Evolutionary conservation across 257 asterid species (phyloP), one percentile per base, ranked within the genome.

Genomic region (Mentha longifolia): DNA sequence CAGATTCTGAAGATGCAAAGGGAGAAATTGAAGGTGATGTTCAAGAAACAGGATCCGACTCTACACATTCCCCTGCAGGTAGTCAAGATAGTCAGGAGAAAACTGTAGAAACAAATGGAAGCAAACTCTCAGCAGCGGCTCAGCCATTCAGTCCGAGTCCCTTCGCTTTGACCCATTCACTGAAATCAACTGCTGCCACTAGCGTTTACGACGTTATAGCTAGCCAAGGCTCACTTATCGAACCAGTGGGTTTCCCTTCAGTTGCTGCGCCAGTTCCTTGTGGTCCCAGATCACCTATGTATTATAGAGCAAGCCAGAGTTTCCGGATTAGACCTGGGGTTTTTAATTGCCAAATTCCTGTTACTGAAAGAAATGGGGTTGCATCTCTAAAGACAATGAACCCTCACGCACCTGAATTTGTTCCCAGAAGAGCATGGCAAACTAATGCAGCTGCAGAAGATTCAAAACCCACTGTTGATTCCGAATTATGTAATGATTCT

Each of bases 41-140:
- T 74, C 80, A 72, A 28, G 92, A 81, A 76, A 74, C 71, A 67
- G 92, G 64, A 67, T 50, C 83, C 11, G 84, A 79, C 73, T 68
- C 72, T 30, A 76, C 71, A 9, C 73, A 80, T 59, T 72, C 85
- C 39, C 75, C 75, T 68, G 79, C 80, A 56, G 90, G 80, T 56
- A 16, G 65, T 42, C 96, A 85, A 76, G 90, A 83, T 64, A 72
- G 57, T 68, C 82, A 79, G 81, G 97, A 86, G 71, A 93, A 82
- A 57, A 68, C 78, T 39, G 75, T 80, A 49, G 96, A 81, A 78
- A 62, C 86, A 60, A 89, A 85, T 43, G 96, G 95, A 81, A 89
- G 92, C 80, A 94, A 91, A 76, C 97, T 94, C 74, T 94, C 98
- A 9, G 98, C 97, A 8, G 80, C 96, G 68, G 98, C 98, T 67